Evolutionary conservation across 2,329 filamentous ascomycete species (phyloP).

Genomic region (Dothiorella sarmentorum): DNA sequence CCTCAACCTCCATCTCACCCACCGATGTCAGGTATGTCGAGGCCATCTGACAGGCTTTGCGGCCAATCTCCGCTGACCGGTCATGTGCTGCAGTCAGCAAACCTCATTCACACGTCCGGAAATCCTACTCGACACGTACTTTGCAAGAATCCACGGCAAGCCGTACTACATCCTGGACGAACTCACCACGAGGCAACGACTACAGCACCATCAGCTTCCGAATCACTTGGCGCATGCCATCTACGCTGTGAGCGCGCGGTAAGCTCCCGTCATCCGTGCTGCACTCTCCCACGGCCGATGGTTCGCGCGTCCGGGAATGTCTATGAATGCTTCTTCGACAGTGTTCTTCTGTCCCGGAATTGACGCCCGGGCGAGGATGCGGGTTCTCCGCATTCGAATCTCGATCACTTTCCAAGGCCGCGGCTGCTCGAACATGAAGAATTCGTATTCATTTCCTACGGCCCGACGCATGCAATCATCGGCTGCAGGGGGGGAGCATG

Average conservation of each 20-base stretch:
- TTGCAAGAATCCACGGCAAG: conserved; percentile 73
- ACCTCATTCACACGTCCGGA: conserved; percentile 45
- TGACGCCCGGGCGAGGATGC: neutral
- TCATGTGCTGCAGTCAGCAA: conserved; percentile 22
- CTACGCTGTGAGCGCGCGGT: conserved; percentile 47
- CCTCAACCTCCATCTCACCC: conserved; percentile 11
- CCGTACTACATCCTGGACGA: conserved; percentile 82
- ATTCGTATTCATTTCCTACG: conserved; percentile 3
- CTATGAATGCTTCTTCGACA: conserved; percentile 4
- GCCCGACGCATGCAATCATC: neutral
- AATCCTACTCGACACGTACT: conserved; percentile 72
- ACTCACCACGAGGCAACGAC: conserved; percentile 65
- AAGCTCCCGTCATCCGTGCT: conserved; percentile 20
- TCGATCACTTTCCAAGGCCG: neutral
- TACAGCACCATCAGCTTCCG: conserved; percentile 65
- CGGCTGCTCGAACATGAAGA: neutral
- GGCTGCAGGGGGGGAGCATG: neutral
- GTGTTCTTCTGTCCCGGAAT: neutral
- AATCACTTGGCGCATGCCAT: conserved; percentile 51
- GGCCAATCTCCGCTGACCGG: neutral
- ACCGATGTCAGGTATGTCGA: conserved; percentile 9
- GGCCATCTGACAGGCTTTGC: neutral
- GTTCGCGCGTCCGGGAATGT: conserved; percentile 34
- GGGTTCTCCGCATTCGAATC: neutral
- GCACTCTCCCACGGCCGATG: neutral